Base-by-base conservation (phyloP, 202 grass and related monocot genomes). In the Brachypodium distachyon region DNA sequence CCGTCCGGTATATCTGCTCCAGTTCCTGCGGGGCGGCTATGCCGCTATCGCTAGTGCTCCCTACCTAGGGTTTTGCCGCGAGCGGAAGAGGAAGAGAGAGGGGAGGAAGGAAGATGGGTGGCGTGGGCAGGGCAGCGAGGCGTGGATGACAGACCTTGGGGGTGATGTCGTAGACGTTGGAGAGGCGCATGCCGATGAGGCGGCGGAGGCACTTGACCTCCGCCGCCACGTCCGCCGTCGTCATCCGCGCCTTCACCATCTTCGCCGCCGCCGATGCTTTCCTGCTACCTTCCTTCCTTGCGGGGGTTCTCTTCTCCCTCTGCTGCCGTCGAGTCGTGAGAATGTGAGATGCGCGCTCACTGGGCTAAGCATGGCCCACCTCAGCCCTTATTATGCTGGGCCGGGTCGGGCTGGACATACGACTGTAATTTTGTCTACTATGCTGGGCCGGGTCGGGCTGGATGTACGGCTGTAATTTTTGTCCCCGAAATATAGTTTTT, bases 211-310 rank as follows among this genome's bases (percentile, higher is more conserved):
- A 98, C 91, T 98, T 98, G 22, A 90, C 89, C 91, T 98, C 95
- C 62, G 89, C 95, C 75, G 95, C 95, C 91, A 98, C 95, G 74
- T 98, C 95, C 56, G 95, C 85, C 34, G 95, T 98, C 40, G 88
- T 98, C 95, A 94, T 98, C 37, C 95, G 77, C 11, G 90, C 87
- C 95, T 98, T 98, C 91, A 98, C 95, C 95, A 98, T 98, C 81
- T 67, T 62, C 47, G 63, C 58, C 60, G 74, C 60, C 57, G 64
- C 63, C 41, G 50, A 48, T 79, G 55, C 49, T 17, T 32, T 29
- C 37, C 38, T 76, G 21, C 46, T 63, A 41, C 26, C 47, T 46
- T 18, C 48, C 13, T 18, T 25, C 22, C 58, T 19, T 52, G 18
- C 31, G 77, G 78, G 78, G 43, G 59, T 51, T 64, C 60, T 13